Evolutionary conservation across 2,329 filamentous ascomycete species (phyloP), one percentile per base, ranked within the genome.

Genomic region (Harringtonia aguacate): DNA sequence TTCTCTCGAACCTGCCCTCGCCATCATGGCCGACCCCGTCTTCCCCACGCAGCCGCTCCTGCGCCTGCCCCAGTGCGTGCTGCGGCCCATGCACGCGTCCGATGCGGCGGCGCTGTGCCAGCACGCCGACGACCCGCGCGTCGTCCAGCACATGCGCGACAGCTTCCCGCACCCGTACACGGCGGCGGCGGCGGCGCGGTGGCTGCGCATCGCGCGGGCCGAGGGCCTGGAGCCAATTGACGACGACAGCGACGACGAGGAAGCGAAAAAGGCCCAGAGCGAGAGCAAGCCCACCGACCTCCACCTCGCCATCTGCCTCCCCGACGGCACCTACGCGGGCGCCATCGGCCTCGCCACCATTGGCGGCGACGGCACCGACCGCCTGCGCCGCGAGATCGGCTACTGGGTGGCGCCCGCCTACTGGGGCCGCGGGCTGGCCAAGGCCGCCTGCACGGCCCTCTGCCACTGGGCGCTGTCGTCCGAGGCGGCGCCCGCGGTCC

Each of bases 161-260:
- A 49, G 56, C 34, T 74, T 73, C 45, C 68, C 70, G 3, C 53
- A 50, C 10, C 72, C 72, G 0, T 74, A 73, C 55, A 65, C 60
- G 0, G 50, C 64, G 9, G 55, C 58, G 8, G 55, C 63, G 39
- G 66, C 68, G 2, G 50, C 63, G 18, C 34, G 14, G n/a, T 60
- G 55, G 53, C 52, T 63, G 37, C 39, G 49, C 17, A 41, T 51
- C 4, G 41, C 41, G 18, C 4, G 48, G 13, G 40, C 45, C 30
- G 45, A 45, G 13, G 48, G 39, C 12, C 9, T 46, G 20, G n/a
- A n/a, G n/a, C 29, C 38, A 15, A 12, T 15, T 12, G 15, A 14
- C 35, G 34, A 41, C n/a, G 28, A 21, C 9, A 24, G 18, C n/a
- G 35, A 46, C n/a, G n/a, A n/a, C n/a, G n/a, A n/a, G n/a, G n/a